Evolutionary conservation across 140 eudicot species (phyloP).

Genomic region (Anethum foeniculum): DNA sequence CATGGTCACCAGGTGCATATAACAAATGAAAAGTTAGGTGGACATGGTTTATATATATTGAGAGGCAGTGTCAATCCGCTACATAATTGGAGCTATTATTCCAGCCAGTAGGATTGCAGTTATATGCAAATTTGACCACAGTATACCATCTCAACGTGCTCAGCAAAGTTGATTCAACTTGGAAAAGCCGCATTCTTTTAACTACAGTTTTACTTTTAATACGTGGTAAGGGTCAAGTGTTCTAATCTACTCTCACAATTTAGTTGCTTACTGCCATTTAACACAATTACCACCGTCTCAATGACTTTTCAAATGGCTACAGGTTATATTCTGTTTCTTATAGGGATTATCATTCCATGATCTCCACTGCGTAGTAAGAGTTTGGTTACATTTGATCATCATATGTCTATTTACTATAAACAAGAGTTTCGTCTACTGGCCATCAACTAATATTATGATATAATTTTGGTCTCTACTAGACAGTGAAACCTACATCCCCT

Average conservation of each 20-base stretch:
- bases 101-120: conserved; percentile 36
- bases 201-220: conserved; percentile 22
- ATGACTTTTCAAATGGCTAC: not conserved
- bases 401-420: conserved; percentile 4
- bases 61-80: not conserved
- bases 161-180: conserved; percentile 32
- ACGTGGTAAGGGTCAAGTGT: conserved; percentile 17
- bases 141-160: conserved; percentile 32
- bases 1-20: conserved; percentile 21
- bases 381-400: conserved; percentile 24
- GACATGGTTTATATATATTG: conserved; percentile 7
- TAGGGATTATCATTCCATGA: conserved; percentile 32
- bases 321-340: conserved; percentile 24
- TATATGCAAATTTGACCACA: conserved; percentile 29
- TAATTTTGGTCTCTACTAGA: not conserved
- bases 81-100: conserved; percentile 27
- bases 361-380: conserved; percentile 33
- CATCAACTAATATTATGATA: not conserved
- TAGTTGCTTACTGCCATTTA: not conserved
- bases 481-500: not conserved
- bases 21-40: conserved; percentile 25
- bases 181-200: conserved; percentile 25
- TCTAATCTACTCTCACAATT: not conserved
- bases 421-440: not conserved
- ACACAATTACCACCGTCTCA: not conserved